Base-by-base conservation (phyloP, 495 filamentous ascomycete genomes). In the Evernia prunastri region DNA sequence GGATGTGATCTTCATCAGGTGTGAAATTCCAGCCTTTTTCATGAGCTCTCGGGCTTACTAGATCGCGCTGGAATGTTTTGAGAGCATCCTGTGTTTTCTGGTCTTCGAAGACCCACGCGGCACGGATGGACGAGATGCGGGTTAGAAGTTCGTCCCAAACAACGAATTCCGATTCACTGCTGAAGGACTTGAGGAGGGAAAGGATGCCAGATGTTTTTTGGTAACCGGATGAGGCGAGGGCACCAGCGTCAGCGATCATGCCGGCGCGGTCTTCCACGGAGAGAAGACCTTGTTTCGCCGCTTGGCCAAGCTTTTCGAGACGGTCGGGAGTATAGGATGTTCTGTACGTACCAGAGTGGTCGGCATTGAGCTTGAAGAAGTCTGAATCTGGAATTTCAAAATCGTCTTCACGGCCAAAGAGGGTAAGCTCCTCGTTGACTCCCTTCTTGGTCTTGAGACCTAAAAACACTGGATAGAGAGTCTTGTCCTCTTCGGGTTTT, bases 171-270 rank as follows among this genome's bases (percentile, higher is more conserved):
- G 84, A 77, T 77, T 98, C 94, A 51, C 79, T 82, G 71, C 87
- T 84, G 73, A 98, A 94, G 51, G 88, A 85, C 70, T 92, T 86
- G 61, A 98, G 79, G 7, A 98, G 82, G 59, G 87, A 91, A 23
- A 98, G 78, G 60, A 96, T 79, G 18, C 90, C 91, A 20, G 93
- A 96, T 6, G 94, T 96, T 74, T 87, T 91, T 75, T 96, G 91
- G 74, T 94, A 96, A 36, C 93, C 93, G 20, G 91, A 92, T 8
- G 89, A 82, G 61, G 93, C 89, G 67, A 98, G 80, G 51, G 94
- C 91, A 68, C 92, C 92, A 15, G 94, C 90, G 73, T 98, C 94
- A 36, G 92, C 92, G 67, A 98, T 88, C 88, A 98, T 91, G 71
- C 94, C 94, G 54, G 92, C 91, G 57, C 93, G 86, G 72, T 97